Base-by-base conservation (phyloP, 805 yeast species). In the Metschnikowia vanudenii region DNA sequence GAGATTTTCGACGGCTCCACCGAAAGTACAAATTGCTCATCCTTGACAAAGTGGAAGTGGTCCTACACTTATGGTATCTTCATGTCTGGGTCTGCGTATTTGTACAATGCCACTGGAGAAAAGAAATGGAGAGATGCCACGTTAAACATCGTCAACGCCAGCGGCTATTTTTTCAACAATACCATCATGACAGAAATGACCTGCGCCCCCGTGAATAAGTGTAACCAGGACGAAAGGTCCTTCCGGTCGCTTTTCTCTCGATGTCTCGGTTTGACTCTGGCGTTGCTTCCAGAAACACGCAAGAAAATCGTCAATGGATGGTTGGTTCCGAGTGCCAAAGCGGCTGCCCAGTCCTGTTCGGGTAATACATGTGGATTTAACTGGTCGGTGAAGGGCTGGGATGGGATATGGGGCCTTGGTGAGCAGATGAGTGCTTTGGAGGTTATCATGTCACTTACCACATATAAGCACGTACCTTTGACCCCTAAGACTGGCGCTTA, bases 301-400 rank as follows among this genome's bases (percentile, higher is more conserved):
- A 75, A 66, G 26, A 58, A 62, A 3, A 75, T 86, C 39, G 39
- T 45, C 36, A 40, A 14, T 32, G 38, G 39, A 20, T 55, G 52
- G 53, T 42, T 55, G 26, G 57, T 50, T 43, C 64, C 73, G 2
- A 77, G 85, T 41, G 89, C 92, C 0, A 54, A 61, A 41, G 91
- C 80, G 2, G 91, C 89, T 6, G 90, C 90, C 1, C 65, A 68
- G 41, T 75, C 89, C 1, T 86, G 95, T 64, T 63, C 77, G 12
- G 95, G 92, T 57, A 88, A 89, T 14, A 91, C 97, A 0, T 86
- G 95, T 73, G 92, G 92, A 28, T 60, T 76, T 47, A 71, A 78
- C 63, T 86, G 95, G 95, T 63, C 73, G 9, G 53, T 63, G 10
- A 62, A 68, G 2, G 81, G 80, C 14, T 78, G 85, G 80, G 94